Evolutionary conservation across 306 rosid species (phyloP), one percentile per base, ranked within the genome.

Genomic region (Fragaria iinumae): DNA sequence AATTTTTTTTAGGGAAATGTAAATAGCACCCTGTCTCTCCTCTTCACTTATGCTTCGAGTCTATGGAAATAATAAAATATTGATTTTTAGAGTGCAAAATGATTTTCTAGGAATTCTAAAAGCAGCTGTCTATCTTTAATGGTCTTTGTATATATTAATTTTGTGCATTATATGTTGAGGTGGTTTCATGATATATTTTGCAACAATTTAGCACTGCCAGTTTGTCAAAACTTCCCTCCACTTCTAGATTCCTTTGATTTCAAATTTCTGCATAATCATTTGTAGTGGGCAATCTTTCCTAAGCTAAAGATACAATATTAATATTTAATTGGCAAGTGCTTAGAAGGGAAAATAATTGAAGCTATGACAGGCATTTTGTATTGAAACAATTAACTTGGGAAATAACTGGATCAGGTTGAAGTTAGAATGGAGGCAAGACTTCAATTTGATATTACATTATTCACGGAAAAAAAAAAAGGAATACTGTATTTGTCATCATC

Each of bases 131-230:
- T 14, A 5, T 59, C 20, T 62, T 62, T 29, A 14, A 29, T 62
- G 67, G 65, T 62, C 29, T 17, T 43, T 27, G 56, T 4, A 71
- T 49, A 45, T 60, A 41, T 73, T 73, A n/a, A 20, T 43, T 17
- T 25, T 23, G 6, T 45, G n/a, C 38, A 18, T 27, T 49, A 44
- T 17, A 17, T 74, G 3, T 39, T 25, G 45, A 69, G 57, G 62
- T 70, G 53, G 74, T 79, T 43, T 67, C 56, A 34, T 14, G 63
- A 41, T 41, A 43, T 68, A 1, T 73, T 68, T 3, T 73, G 68
- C 9, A 43, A 59, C 27, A 23, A 25, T 27, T 8, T 74, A 12
- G 56, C 20, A 43, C 44, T 41, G 4, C 53, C 43, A 43, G 17
- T 14, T 14, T 16, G 21, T 74, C 69, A 8, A 74, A 44, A 0